Evolutionary conservation across 2,329 filamentous ascomycete genomes (phyloP), one percentile per base, ranked within the genome.

Genomic region (Aspergillus persii): DNA sequence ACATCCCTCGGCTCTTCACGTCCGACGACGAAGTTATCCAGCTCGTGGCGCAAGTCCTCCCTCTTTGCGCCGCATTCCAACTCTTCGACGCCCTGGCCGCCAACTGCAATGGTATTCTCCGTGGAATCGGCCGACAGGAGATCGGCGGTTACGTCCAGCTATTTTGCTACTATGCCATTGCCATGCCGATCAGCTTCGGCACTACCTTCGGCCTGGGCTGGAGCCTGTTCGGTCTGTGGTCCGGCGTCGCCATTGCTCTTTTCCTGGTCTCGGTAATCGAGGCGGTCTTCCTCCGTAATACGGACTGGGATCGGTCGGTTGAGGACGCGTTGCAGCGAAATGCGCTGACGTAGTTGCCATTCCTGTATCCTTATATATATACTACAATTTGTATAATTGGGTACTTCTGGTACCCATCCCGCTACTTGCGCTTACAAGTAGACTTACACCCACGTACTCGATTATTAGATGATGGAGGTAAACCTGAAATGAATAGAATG

Each of bases 141-240:
- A 87, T 98, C 58, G 94, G 94, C 11, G 93, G 94, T 0, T 96
- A 94, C 67, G 88, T 93, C 7, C 96, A 95, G 69, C 77, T 98
- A 2, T 85, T 92, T 53, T 88, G 89, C 26, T 97, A 97, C 78
- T 99, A 98, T 75, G 79, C 85, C 18, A 83, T 98, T 29, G 94
- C 91, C 0, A 81, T 98, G 75, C 94, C 95, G 0, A 85, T 96
- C 36, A 91, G 89, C 44, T 89, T 97, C 65, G 86, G 84, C 4
- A 85, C 89, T 0, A 89, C 88, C 0, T 96, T 98, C 73, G 89
- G 86, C 0, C 77, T 93, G 3, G 82, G 82, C 23, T 96, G 90
- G 92, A 86, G 86, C 50, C 78, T 98, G 41, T 81, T 86, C 57
- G 94, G 94, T 0, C 79, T 98, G 18, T 98, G 94, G 94, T 79